Evolutionary conservation across 371 early-diverging fungal species (phyloP).

Genomic region (Parasitella parasitica): DNA sequence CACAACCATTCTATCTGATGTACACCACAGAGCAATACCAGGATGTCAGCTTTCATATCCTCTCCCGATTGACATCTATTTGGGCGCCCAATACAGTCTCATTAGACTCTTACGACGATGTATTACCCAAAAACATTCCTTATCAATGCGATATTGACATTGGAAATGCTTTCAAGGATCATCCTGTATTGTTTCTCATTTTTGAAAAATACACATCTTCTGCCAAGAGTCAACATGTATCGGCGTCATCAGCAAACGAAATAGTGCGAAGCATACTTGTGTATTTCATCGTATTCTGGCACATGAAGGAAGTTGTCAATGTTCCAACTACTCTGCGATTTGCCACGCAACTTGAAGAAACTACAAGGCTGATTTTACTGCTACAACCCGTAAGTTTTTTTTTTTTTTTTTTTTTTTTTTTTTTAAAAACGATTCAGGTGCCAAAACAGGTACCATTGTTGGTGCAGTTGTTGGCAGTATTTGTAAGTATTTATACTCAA

Average conservation of each 20-base stretch:
- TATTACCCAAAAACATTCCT: conserved; percentile 38
- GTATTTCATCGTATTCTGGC: conserved; percentile 51
- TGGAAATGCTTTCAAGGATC: conserved; percentile 48
- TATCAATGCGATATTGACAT: conserved; percentile 39
- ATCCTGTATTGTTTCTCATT: conserved; percentile 40
- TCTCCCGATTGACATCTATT: conserved; percentile 25
- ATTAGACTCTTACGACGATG: conserved; percentile 37
- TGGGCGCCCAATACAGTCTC: conserved; percentile 33
- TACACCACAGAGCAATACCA: conserved; percentile 11
- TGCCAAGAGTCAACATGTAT: neutral
- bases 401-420: too few relatives aligned
- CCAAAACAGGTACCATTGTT: too few relatives aligned
- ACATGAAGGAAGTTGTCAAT: conserved; percentile 38
- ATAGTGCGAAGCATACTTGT: conserved; percentile 39
- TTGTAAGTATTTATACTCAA: too few relatives aligned
- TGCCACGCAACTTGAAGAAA: conserved; percentile 47
- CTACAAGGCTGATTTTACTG: conserved; percentile 20
- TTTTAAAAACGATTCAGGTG: too few relatives aligned
- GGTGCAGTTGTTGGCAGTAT: too few relatives aligned
- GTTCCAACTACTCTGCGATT: conserved; percentile 32
- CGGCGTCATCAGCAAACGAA: conserved; percentile 12
- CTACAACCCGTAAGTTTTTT: conserved; percentile 28
- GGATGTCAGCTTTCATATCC: conserved; percentile 19
- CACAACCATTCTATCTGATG: neutral
- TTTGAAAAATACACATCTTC: conserved; percentile 33